These are phyloP conservation scores for Trifolium pratense DNA, from an alignment of 306 rosid genomes.

Conservation along the genomic window DNA sequence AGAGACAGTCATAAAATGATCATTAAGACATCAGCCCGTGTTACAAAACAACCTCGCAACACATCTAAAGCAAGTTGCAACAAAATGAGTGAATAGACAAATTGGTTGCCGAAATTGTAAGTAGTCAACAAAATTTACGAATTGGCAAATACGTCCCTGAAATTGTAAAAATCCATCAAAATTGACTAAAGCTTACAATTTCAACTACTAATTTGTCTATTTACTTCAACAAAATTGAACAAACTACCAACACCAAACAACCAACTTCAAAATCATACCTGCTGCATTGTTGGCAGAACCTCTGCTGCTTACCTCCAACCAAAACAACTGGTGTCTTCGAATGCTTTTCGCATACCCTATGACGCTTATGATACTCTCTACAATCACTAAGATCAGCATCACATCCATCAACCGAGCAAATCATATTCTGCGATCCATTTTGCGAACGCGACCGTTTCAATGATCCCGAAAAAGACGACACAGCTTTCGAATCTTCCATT, in stretches of 20 bases:
- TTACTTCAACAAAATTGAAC: conserved; percentile 7
- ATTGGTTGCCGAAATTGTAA: neutral
- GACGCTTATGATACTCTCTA: conserved; percentile 85
- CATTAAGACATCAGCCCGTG: conserved; percentile 10
- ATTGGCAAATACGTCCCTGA: neutral
- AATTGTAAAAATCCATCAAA: neutral
- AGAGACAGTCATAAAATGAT: neutral
- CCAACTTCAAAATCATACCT: conserved; percentile 53
- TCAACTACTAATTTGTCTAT: neutral
- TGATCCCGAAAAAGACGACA: conserved; percentile 49
- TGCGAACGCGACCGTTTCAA: conserved; percentile 60
- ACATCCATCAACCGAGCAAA: conserved; percentile 85
- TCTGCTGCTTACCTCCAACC: conserved; percentile 69
- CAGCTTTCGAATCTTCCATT: conserved; percentile 31
- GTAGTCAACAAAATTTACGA: neutral
- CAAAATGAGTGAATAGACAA: neutral
- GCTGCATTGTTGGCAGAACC: conserved; percentile 98
- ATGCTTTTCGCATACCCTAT: conserved; percentile 82
- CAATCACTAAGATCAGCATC: conserved; percentile 74
- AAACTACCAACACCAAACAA: conserved; percentile 20
- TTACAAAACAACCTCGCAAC: conserved; percentile 41
- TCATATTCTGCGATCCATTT: conserved; percentile 56
- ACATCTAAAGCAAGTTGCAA: conserved; percentile 10
- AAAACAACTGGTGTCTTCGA: conserved; percentile 78
- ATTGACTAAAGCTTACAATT: neutral